Evolutionary conservation across 805 yeast species (phyloP).

Genomic region (Candida namnaoensis): DNA sequence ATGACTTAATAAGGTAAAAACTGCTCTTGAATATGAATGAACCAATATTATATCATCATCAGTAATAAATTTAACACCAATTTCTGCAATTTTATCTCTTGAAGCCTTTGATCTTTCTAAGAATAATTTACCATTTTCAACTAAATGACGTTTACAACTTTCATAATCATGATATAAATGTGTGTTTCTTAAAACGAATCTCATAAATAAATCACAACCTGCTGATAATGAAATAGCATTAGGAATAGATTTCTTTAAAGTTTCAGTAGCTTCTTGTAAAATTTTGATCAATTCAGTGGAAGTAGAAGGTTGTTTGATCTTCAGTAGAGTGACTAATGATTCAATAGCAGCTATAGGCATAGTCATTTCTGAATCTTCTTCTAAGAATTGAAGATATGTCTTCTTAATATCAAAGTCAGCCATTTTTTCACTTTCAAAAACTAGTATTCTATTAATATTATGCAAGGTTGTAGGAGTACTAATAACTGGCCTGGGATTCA

Average conservation of each 20-base stretch:
- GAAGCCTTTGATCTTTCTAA: constrained; percentile 88
- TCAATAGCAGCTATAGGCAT: constrained; percentile 99
- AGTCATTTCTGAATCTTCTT: constrained; percentile 92
- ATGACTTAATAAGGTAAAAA: constrained; percentile 59
- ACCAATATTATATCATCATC: constrained; percentile 90
- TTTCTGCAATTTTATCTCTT: constrained; percentile 77
- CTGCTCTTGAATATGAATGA: constrained; percentile 91
- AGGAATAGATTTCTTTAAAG: constrained; percentile 69
- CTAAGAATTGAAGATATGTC: constrained; percentile 71
- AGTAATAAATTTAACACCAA: constrained; percentile 81
- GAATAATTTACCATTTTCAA: constrained; percentile 88
- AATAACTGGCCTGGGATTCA: no score
- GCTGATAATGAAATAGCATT: constrained; percentile 93
- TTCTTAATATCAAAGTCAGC: constrained; percentile 68
- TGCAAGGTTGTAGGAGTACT: no score
- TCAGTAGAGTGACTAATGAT: constrained; percentile 75
- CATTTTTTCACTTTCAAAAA: constrained; percentile 5
- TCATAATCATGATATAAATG: constrained; percentile 93
- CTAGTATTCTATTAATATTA: no score
- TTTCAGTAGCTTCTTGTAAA: constrained; percentile 67
- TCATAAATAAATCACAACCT: constrained; percentile 93
- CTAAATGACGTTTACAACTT: constrained; percentile 77
- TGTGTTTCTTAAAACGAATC: constrained; percentile 85
- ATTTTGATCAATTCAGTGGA: constrained; percentile 86
- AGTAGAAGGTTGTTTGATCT: constrained; percentile 82